Conservation (phyloP, 352 stramenopile species). For the Peronospora destructor region DNA sequence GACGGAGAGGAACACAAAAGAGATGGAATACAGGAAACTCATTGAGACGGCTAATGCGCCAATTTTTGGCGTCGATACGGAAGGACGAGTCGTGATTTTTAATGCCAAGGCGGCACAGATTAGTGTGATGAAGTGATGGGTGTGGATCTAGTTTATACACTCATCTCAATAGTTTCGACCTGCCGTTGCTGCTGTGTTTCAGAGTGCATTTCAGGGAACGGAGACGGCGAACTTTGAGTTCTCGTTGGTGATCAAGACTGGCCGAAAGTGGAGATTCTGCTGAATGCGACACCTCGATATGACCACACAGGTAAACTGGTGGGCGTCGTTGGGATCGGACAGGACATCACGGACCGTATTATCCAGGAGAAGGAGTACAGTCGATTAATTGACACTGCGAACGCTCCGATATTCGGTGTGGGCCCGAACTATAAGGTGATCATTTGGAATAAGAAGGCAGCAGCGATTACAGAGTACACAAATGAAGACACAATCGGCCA, state of each 20-base stretch:
- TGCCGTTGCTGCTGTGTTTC: constrained; percentile 28
- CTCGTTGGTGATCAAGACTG: constrained; percentile 48
- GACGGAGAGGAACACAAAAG: constrained; percentile 58
- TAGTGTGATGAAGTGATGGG: constrained; percentile 60
- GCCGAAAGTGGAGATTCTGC: constrained; percentile 42
- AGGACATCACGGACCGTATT: constrained; percentile 42
- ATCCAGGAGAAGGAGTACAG: constrained; percentile 39
- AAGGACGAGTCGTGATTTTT: constrained; percentile 59
- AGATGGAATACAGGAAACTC: constrained; percentile 63
- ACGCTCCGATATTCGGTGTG: constrained; percentile 58
- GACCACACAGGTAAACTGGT: constrained; percentile 61
- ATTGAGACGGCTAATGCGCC: constrained; percentile 86
- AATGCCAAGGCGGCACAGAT: constrained; percentile 71
- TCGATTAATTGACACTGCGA: constrained; percentile 35
- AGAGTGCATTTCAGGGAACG: constrained; percentile 33
- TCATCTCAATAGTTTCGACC: constrained; percentile 52
- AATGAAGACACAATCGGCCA: constrained; percentile 78
- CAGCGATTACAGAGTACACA: constrained; percentile 80
- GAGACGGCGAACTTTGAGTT: constrained; percentile 65
- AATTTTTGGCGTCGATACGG: constrained; percentile 72
- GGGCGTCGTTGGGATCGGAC: constrained; percentile 44
- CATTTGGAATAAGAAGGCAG: constrained; percentile 84
- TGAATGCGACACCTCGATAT: constrained; percentile 55
- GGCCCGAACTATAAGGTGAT: constrained; percentile 60
- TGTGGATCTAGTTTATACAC: constrained; percentile 54